Evolutionary conservation across 768 basidiomycete genomes (phyloP).

Genomic region (Boletus reticulatus): DNA sequence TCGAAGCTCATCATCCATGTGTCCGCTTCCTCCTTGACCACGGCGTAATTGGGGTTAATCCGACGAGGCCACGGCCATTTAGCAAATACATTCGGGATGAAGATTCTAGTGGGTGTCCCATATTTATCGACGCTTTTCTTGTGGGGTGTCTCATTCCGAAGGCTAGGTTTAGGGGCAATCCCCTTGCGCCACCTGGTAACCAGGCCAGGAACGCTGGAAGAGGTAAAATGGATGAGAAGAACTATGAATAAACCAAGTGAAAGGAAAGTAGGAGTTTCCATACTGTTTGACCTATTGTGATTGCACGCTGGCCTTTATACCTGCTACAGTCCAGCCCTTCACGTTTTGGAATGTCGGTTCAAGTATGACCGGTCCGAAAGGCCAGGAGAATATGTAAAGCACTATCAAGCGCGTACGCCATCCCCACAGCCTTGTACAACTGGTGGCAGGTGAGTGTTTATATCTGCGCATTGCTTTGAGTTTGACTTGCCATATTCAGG

Average conservation of each 20-base stretch:
- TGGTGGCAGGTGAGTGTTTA: too few species aligned
- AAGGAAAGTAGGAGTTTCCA: not conserved
- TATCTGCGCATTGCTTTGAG: too few species aligned
- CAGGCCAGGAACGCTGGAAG: not conserved
- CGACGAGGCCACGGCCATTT: constrained; percentile 16
- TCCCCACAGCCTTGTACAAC: too few species aligned
- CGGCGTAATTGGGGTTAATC: not conserved
- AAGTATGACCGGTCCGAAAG: too few species aligned
- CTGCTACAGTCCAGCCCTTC: too few species aligned
- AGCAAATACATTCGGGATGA: constrained; percentile 12
- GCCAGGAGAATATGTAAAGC: too few species aligned
- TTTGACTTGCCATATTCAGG: too few species aligned
- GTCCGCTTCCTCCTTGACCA: constrained; percentile 1
- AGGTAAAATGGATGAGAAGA: not conserved
- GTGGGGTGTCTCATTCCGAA: not conserved
- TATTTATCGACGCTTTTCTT: too few species aligned
- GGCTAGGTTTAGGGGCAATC: not conserved
- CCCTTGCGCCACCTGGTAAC: not conserved
- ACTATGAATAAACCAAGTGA: not conserved
- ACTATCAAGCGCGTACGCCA: too few species aligned
- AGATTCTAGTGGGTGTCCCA: not conserved
- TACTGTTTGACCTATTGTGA: not conserved
- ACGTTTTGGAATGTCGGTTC: too few species aligned
- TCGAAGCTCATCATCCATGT: constrained; percentile 9
- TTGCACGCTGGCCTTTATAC: constrained; percentile 1